A percentile compares a stretch with the other conserved stretches of the same genome.
These are phyloP conservation scores for Penicillium thymicola DNA, from an alignment of 2,329 filamentous ascomycete species.

Conservation along the genomic window DNA sequence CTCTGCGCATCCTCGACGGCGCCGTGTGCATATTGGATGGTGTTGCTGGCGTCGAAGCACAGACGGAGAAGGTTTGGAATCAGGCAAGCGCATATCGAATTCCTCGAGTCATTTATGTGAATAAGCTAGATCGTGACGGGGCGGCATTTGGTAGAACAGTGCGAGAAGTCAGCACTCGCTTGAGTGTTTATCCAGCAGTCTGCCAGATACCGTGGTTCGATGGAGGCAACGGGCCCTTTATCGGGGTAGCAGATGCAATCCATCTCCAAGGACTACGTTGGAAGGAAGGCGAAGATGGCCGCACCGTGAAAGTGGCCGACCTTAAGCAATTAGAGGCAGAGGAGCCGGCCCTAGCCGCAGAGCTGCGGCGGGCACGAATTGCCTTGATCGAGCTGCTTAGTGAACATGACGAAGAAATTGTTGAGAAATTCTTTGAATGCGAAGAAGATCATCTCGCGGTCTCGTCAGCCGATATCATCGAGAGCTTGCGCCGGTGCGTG, in stretches of 20 bases:
- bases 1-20: conserved; percentile 80
- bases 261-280: conserved; percentile 73
- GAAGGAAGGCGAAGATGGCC: conserved; percentile 64
- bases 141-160: conserved; percentile 81
- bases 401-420: conserved; percentile 81
- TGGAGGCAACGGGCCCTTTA: conserved; percentile 66
- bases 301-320: conserved; percentile 55
- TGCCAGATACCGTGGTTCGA: conserved; percentile 97
- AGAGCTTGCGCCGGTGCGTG: conserved; percentile 71
- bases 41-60: conserved; percentile 90
- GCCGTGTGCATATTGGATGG: conserved; percentile 91
- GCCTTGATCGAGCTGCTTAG: conserved; percentile 80
- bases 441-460: conserved; percentile 71
- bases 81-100: conserved; percentile 84
- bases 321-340: conserved; percentile 52
- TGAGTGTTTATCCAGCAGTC: conserved; percentile 82
- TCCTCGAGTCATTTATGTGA: conserved; percentile 76
- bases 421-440: conserved; percentile 77
- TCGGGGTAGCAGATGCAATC: conserved; percentile 81
- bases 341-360: conserved; percentile 54
- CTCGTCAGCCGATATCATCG: conserved; percentile 62
- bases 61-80: conserved; percentile 94
- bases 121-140: conserved; percentile 81
- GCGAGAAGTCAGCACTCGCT: conserved; percentile 74
- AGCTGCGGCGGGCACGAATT: conserved; percentile 71